Evolutionary conservation across 441 rosid genomes (phyloP).

Genomic region (Flueggea neowawraea): DNA sequence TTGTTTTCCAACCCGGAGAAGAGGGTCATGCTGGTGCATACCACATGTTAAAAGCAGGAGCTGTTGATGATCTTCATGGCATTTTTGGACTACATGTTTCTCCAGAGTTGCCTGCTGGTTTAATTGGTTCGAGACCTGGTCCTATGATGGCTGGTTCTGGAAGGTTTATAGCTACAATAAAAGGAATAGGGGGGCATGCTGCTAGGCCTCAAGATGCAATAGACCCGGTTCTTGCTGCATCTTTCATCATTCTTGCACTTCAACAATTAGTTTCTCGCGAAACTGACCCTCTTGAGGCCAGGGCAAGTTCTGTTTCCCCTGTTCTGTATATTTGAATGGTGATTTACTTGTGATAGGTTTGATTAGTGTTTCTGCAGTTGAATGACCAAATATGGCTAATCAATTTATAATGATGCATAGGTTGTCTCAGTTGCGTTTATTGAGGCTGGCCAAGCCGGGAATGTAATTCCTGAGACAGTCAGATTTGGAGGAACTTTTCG

Average conservation of each 20-base stretch:
- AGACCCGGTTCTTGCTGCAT: constrained; percentile 72
- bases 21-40: constrained; percentile 72
- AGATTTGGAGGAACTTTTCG: constrained; percentile 47
- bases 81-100: constrained; percentile 62
- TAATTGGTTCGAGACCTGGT: constrained; percentile 59
- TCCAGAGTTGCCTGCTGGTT: constrained; percentile 51
- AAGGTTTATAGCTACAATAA: constrained; percentile 42
- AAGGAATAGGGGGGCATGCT: constrained; percentile 65
- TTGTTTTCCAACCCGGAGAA: constrained; percentile 88
- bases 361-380: neutral
- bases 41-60: constrained; percentile 66
- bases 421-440: constrained; percentile 35
- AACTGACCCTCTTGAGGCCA: constrained; percentile 68
- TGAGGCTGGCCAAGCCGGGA: constrained; percentile 38
- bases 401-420: constrained; percentile 8
- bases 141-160: constrained; percentile 65
- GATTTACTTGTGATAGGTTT: neutral
- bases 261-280: constrained; percentile 73
- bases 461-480: constrained; percentile 45
- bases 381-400: too few relatives aligned
- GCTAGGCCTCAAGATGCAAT: constrained; percentile 49
- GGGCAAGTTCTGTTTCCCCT: constrained; percentile 29
- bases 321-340: neutral
- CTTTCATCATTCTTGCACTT: constrained; percentile 60
- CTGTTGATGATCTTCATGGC: constrained; percentile 52